A percentile compares a stretch with the other conserved stretches of the same genome.
Evolutionary conservation across 805 yeast species (phyloP).

Genomic region (Limtongia smithiae): DNA sequence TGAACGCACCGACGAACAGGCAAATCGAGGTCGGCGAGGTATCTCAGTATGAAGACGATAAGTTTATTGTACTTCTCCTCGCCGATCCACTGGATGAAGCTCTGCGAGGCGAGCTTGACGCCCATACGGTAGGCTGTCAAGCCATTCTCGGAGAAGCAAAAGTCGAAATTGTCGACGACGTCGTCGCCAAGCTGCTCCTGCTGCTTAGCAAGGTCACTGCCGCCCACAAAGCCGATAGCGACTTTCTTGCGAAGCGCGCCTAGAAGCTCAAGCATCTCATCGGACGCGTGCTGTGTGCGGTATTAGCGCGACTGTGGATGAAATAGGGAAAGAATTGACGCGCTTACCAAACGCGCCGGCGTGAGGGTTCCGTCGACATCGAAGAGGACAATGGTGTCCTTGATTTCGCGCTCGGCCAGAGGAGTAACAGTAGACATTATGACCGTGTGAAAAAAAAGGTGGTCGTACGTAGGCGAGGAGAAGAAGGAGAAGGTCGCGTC

Average conservation of each 20-base stretch:
- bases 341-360: conserved; percentile 74
- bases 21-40: conserved; percentile 78
- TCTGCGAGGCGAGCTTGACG: conserved; percentile 81
- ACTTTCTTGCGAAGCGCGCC: conserved; percentile 80
- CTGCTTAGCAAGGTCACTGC: conserved; percentile 91
- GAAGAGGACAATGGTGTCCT: conserved; percentile 80
- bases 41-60: conserved; percentile 77
- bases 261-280: conserved; percentile 70
- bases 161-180: conserved; percentile 78
- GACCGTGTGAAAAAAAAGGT: no score
- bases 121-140: conserved; percentile 95
- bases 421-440: conserved; percentile 35
- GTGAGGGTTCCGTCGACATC: conserved; percentile 99
- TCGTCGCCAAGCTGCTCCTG: conserved; percentile 85
- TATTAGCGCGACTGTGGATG: not conserved
- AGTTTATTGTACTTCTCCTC: conserved; percentile 88
- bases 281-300: conserved; percentile 26
- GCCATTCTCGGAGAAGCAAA: conserved; percentile 96
- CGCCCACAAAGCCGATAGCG: conserved; percentile 97
- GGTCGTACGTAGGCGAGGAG: no score
- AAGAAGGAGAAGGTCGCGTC: no score
- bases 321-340: not conserved
- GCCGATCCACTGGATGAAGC: conserved; percentile 94
- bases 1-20: conserved; percentile 73
- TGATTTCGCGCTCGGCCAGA: conserved; percentile 65